Evolutionary conservation across 1,139 yeast species (phyloP).

Genomic region (Suhomyces coccinellae): DNA sequence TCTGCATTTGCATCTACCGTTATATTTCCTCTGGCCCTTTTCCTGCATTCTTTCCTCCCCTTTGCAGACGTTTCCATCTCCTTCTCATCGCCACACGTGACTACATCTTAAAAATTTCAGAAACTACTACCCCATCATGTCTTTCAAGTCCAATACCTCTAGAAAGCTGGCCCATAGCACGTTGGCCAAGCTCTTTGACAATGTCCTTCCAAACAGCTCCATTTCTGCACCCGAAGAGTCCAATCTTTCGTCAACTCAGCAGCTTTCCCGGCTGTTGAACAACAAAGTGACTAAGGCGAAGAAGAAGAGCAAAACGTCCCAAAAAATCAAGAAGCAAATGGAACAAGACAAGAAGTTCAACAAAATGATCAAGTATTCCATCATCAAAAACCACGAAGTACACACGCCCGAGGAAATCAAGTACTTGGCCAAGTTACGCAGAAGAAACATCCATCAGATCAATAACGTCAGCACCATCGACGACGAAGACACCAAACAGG

Average conservation of each 20-base stretch:
- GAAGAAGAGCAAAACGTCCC: conserved; percentile 33
- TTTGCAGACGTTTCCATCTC: not conserved
- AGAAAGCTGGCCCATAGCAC: conserved; percentile 39
- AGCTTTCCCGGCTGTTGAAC: conserved; percentile 17
- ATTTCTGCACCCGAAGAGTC: conserved; percentile 20
- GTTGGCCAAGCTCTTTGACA: conserved; percentile 42
- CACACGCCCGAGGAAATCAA: conserved; percentile 45
- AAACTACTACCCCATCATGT: conserved; percentile 17
- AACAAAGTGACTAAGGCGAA: conserved; percentile 27
- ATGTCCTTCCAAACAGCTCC: conserved; percentile 40
- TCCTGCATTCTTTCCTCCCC: no score
- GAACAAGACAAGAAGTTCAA: conserved; percentile 43
- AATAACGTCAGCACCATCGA: conserved; percentile 48
- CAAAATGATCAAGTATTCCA: conserved; percentile 52
- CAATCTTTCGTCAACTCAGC: conserved; percentile 23
- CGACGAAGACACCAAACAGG: conserved; percentile 44
- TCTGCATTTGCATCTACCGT: no score
- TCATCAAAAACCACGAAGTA: conserved; percentile 45
- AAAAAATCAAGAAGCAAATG: conserved; percentile 36
- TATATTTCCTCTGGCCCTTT: no score
- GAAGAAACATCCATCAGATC: conserved; percentile 48
- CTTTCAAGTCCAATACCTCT: conserved; percentile 33
- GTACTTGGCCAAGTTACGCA: conserved; percentile 50
- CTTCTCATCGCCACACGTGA: conserved; percentile 1
- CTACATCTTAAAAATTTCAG: not conserved